Conservation (phyloP, 2,329 filamentous ascomycete genomes). For the Arachnomyces sp. region DNA sequence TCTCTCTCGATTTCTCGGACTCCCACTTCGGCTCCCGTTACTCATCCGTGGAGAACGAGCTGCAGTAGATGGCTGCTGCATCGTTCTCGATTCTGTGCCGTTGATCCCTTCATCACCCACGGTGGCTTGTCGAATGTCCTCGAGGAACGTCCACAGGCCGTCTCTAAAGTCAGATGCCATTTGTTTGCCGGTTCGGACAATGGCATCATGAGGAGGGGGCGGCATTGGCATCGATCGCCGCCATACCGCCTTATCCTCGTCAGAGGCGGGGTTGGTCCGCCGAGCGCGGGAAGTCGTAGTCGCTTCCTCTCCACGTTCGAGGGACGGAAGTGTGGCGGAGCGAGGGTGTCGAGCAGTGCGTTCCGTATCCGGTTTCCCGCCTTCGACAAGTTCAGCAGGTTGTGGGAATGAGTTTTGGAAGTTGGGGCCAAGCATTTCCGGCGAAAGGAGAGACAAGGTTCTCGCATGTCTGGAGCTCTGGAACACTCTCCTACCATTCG, state of each 20-base stretch:
- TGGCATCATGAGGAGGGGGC: constrained; percentile 35
- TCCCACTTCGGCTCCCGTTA: constrained; percentile 20
- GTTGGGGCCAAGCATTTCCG: constrained; percentile 20
- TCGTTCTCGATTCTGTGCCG: constrained; percentile 38
- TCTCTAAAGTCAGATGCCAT: constrained; percentile 83
- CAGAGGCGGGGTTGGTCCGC: constrained; percentile 18
- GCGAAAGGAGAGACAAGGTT: constrained; percentile 76
- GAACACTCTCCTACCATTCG: constrained; percentile 55
- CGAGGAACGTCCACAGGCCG: constrained; percentile 87
- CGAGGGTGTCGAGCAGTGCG: constrained; percentile 29
- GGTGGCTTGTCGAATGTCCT: constrained; percentile 89
- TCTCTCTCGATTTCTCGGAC: constrained; percentile 26
- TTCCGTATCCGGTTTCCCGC: constrained; percentile 13
- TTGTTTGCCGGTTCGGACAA: constrained; percentile 57
- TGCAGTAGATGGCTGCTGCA: constrained; percentile 22
- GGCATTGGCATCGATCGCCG: constrained; percentile 36
- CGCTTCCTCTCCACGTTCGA: constrained; percentile 25
- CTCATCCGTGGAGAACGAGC: constrained; percentile 20
- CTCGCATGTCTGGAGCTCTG: constrained; percentile 54
- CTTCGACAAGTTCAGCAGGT: constrained; percentile 11
- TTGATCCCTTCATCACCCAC: constrained; percentile 84
- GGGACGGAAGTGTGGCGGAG: constrained; percentile 34
- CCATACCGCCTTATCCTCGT: constrained; percentile 33
- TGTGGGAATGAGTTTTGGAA: constrained; percentile 13
- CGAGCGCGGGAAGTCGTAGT: constrained; percentile 11